phyloP scores from a whole-genome alignment of 805 yeast species.

The Kuraishia capsulata region DNA sequence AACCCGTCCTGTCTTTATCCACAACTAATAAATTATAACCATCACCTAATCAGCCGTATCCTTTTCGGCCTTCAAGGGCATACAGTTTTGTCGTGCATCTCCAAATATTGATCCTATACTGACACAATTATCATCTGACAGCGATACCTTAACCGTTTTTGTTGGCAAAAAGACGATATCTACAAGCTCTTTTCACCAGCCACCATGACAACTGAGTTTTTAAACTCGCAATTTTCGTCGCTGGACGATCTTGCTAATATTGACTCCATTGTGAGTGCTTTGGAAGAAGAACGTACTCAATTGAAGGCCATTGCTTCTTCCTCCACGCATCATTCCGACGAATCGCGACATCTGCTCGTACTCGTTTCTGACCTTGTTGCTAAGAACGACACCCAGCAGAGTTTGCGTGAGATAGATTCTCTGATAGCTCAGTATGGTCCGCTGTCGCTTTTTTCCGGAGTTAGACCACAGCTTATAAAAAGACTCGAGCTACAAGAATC shows the following conservation, averaged over 20 bases:
- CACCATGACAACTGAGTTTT: constrained; percentile 17
- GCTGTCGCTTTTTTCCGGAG: constrained; percentile 9
- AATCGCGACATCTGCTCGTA: background rate
- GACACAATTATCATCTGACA: too few species aligned
- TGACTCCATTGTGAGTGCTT: constrained; percentile 16
- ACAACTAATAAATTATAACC: too few species aligned
- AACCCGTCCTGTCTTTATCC: too few species aligned
- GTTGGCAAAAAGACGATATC: too few species aligned
- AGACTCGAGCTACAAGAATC: constrained; percentile 4
- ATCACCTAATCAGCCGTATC: too few species aligned
- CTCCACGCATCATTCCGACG: background rate
- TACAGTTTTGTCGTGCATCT: too few species aligned
- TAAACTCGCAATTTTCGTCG: constrained; percentile 25
- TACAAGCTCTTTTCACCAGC: too few species aligned
- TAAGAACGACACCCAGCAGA: background rate
- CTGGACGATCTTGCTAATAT: constrained; percentile 24
- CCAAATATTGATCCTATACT: too few species aligned
- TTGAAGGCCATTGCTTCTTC: constrained; percentile 1
- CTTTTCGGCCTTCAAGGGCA: too few species aligned
- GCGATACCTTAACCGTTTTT: too few species aligned
- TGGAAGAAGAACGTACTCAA: constrained; percentile 12
- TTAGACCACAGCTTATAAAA: constrained; percentile 6
- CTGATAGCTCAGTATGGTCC: constrained; percentile 10
- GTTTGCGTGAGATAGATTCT: constrained; percentile 5
- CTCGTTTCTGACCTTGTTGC: background rate